Percentiles rank a stretch among this genome's conserved stretches.
Evolutionary conservation across 768 basidiomycete genomes (phyloP).

Genomic region (Suillus variegatus): DNA sequence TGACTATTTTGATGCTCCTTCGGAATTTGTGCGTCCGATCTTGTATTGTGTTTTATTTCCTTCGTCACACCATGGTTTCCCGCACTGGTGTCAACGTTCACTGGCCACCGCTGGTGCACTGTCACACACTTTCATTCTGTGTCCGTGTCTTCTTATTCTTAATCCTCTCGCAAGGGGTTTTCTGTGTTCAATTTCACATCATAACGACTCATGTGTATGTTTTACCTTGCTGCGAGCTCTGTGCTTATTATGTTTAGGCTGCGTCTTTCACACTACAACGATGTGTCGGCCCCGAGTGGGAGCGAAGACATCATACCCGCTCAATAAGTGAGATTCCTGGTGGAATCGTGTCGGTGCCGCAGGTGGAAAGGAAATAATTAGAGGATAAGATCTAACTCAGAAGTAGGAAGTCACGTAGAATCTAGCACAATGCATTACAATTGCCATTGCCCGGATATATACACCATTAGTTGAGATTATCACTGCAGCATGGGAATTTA

Average conservation of each 20-base stretch:
- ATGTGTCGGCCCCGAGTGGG: conserved; percentile 12
- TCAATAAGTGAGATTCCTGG: not conserved
- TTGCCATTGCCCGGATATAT: conserved; percentile 23
- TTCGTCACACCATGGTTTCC: not conserved
- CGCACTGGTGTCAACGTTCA: not conserved
- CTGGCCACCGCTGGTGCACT: not conserved
- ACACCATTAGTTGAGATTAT: conserved; percentile 36
- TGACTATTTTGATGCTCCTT: conserved; percentile 97
- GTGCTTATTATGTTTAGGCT: conserved; percentile 18
- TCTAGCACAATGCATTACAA: conserved; percentile 22
- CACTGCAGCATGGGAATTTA: conserved; percentile 19
- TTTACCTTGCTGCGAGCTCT: not conserved
- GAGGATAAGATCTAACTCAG: not conserved
- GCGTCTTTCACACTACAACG: conserved; percentile 32
- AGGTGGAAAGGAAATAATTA: not conserved
- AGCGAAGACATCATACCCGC: conserved; percentile 12
- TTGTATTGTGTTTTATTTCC: not conserved
- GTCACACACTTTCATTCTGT: not conserved
- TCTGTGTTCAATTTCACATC: not conserved
- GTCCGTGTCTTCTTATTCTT: not conserved
- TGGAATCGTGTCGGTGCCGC: not conserved
- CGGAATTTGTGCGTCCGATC: conserved; percentile 76
- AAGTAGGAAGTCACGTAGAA: not conserved
- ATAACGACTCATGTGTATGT: not conserved
- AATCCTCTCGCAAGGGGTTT: not conserved